These are phyloP conservation scores for Medicago ruthenica DNA, from an alignment of 306 rosid species.

Conservation along the genomic window DNA sequence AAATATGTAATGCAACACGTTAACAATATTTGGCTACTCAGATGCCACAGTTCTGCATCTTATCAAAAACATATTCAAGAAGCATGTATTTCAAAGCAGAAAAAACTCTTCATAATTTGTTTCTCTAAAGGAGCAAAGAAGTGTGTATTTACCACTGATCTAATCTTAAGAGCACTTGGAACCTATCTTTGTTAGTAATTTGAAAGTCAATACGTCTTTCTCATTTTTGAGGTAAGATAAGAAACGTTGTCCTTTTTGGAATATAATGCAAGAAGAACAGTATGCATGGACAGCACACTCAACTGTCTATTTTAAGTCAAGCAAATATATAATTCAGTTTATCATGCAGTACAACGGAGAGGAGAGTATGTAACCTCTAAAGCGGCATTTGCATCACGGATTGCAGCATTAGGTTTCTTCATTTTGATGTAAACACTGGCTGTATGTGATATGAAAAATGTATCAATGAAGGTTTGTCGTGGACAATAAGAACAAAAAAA, in stretches of 20 bases:
- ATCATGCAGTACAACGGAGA: background rate
- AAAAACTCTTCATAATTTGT: background rate
- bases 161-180: background rate
- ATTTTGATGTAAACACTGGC: conserved; percentile 87
- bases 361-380: conserved; percentile 63
- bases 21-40: conserved; percentile 2
- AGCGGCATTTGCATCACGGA: conserved; percentile 89
- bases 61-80: background rate
- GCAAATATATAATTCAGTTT: conserved; percentile 7
- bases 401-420: conserved; percentile 93
- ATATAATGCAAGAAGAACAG: conserved; percentile 11
- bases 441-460: conserved; percentile 41
- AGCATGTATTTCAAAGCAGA: conserved; percentile 2
- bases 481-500: conserved; percentile 28
- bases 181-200: background rate
- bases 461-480: background rate
- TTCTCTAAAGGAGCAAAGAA: background rate
- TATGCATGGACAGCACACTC: background rate
- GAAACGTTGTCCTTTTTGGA: background rate
- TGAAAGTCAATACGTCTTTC: background rate
- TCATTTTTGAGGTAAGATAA: conserved; percentile 1
- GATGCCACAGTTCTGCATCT: background rate
- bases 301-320: conserved; percentile 20
- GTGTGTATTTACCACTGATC: background rate
- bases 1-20: background rate